Evolutionary conservation across 75 land plant species (phyloP).

Genomic region (Pinus albicaulis): DNA sequence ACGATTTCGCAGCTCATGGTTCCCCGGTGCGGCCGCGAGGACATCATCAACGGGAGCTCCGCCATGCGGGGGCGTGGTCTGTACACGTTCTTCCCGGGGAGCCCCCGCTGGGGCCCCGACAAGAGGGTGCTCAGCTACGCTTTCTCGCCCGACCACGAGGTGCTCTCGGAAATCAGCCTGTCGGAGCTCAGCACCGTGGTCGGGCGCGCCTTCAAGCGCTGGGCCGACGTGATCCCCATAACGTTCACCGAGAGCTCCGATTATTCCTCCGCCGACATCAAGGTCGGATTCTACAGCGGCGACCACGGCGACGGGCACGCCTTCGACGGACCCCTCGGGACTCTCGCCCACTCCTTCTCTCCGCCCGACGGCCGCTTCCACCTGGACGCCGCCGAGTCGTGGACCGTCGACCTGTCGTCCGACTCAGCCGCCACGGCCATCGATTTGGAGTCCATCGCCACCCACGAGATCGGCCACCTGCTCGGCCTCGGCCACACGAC

Average conservation of each 20-base stretch:
- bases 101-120: conserved; percentile 42
- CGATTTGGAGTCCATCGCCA: conserved; percentile 40
- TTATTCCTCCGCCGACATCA: conserved; percentile 17
- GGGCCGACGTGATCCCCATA: conserved; percentile 32
- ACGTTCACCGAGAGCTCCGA: conserved; percentile 23
- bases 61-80: conserved; percentile 7
- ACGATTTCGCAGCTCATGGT: conserved; percentile 18
- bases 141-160: conserved; percentile 17
- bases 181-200: conserved; percentile 11
- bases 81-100: conserved; percentile 51
- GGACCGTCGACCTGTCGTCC: conserved; percentile 8
- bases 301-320: conserved; percentile 47
- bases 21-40: conserved; percentile 45
- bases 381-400: conserved; percentile 34
- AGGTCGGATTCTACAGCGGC: conserved; percentile 20
- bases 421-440: conserved; percentile 1
- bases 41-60: conserved; percentile 24
- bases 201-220: conserved; percentile 25
- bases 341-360: conserved; percentile 48
- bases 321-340: conserved; percentile 44
- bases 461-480: conserved; percentile 49
- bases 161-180: background rate
- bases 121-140: conserved; percentile 41
- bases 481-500: conserved; percentile 36
- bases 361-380: conserved; percentile 39